Evolutionary conservation across 306 rosid species (phyloP).

Genomic region (Malus domestica): ASM211411v1 NC_041805.1:14586501-14587000

Average conservation of each 20-base stretch:
- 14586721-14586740: conserved; percentile 98
- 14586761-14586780: conserved; percentile 80
- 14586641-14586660: neutral
- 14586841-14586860: conserved; percentile 79
- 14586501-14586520: no score
- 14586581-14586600: no score
- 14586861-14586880: conserved; percentile 93
- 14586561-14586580: no score
- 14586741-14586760: conserved; percentile 89
- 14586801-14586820: conserved; percentile 91
- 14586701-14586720: conserved; percentile 89
- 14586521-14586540: no score
- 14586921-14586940: neutral
- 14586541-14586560: no score
- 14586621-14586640: neutral
- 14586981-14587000: no score
- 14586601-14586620: neutral
- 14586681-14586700: neutral
- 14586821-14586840: conserved; percentile 89
- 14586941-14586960: no score
- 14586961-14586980: no score
- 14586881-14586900: conserved; percentile 89
- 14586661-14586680: neutral
- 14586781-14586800: conserved; percentile 97
- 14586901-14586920: conserved; percentile 65